A percentile compares a stretch with the other conserved stretches of the same genome.
Conservation (phyloP, 495 filamentous ascomycete species). For the Penicillium bovifimosum region DNA sequence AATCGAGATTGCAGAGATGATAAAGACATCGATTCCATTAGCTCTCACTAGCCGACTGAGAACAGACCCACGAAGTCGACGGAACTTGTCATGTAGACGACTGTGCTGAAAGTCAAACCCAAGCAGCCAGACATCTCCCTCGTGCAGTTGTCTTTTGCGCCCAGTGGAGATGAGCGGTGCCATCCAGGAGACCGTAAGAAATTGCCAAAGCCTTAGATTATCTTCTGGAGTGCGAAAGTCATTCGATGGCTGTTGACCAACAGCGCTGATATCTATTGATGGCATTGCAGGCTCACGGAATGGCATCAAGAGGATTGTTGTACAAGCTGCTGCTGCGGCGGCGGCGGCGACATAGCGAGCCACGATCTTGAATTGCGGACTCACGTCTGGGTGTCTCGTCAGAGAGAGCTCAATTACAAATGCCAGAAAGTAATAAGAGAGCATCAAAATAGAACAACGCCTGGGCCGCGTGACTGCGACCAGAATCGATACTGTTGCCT, state of each 20-base stretch:
- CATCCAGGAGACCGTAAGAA: conserved; percentile 80
- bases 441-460: conserved; percentile 31
- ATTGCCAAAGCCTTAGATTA: conserved; percentile 72
- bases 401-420: conserved; percentile 39
- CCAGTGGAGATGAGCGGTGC: conserved; percentile 61
- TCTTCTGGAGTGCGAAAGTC: conserved; percentile 76
- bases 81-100: conserved; percentile 64
- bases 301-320: conserved; percentile 64
- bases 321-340: conserved; percentile 38
- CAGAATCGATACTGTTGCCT: conserved; percentile 42
- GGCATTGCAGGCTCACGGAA: conserved; percentile 56
- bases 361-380: conserved; percentile 26
- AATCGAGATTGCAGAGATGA: conserved; percentile 55
- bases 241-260: conserved; percentile 51
- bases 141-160: conserved; percentile 56
- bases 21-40: conserved; percentile 69
- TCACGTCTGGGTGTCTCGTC: conserved; percentile 20
- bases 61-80: conserved; percentile 66
- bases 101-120: conserved; percentile 71
- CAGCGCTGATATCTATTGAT: conserved; percentile 54
- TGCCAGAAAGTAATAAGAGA: conserved; percentile 29
- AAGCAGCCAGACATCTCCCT: conserved; percentile 74
- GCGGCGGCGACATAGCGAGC: conserved; percentile 37
- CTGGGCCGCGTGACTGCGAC: conserved; percentile 46
- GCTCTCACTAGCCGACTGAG: conserved; percentile 61